phyloP scores from a whole-genome alignment of 768 basidiomycete species.

The Suillus fuscotomentosus region DNA sequence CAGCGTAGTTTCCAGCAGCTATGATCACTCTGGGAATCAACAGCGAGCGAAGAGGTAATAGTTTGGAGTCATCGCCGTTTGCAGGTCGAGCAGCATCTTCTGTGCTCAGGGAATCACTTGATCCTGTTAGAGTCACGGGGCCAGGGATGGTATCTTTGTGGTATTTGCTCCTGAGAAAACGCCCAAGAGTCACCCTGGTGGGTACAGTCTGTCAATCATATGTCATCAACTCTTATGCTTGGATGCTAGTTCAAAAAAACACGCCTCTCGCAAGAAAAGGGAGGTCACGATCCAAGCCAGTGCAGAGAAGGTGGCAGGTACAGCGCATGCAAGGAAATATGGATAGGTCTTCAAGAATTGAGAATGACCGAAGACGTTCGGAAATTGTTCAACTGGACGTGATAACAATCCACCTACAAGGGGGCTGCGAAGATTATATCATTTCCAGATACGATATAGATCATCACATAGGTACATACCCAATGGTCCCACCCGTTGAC shows the following conservation, averaged over 20 bases:
- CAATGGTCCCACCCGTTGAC: constrained; percentile 42
- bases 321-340: constrained; percentile 72
- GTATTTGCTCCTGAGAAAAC: constrained; percentile 22
- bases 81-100: neutral
- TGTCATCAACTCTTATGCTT: neutral
- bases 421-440: constrained; percentile 41
- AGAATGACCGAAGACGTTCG: constrained; percentile 49
- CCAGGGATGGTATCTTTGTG: neutral
- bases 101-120: constrained; percentile 7
- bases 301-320: constrained; percentile 58
- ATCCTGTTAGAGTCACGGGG: constrained; percentile 8
- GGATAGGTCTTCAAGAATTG: constrained; percentile 65
- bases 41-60: constrained; percentile 49
- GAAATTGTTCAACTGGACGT: constrained; percentile 66
- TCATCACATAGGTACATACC: constrained; percentile 31
- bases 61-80: constrained; percentile 28
- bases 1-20: constrained; percentile 63
- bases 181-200: constrained; percentile 26
- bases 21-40: constrained; percentile 55
- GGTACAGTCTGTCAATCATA: constrained; percentile 31
- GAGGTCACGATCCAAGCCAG: constrained; percentile 52
- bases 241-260: constrained; percentile 1
- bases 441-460: neutral
- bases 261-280: constrained; percentile 57
- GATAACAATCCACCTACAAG: constrained; percentile 69